Percentiles rank a stretch among this genome's conserved stretches.
Conservation (phyloP, 1,284 basidiomycete species). For the Polyporus tsugae region DNA sequence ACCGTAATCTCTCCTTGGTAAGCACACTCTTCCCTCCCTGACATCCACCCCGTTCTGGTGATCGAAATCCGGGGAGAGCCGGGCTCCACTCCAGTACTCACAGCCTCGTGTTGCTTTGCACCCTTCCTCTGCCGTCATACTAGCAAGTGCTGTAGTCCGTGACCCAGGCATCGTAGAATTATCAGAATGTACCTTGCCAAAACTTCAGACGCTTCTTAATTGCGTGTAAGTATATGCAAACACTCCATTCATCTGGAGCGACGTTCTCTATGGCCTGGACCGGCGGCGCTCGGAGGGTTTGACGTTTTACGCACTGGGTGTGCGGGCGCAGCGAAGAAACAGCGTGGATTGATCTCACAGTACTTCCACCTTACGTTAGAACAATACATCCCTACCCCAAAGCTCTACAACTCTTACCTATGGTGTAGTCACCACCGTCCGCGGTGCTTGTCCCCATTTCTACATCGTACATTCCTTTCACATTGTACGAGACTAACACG, state of each 20-base stretch:
- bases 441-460: background rate
- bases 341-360: background rate
- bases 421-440: background rate
- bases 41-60: background rate
- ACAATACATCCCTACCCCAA: conserved; percentile 1
- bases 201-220: background rate
- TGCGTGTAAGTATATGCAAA: background rate
- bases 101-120: background rate
- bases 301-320: background rate
- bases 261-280: background rate
- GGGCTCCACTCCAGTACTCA: background rate
- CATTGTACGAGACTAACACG: conserved; percentile 8
- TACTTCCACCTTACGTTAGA: conserved; percentile 8
- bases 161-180: background rate
- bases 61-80: background rate
- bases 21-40: background rate
- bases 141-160: background rate
- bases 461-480: conserved; percentile 1
- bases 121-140: background rate
- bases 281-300: background rate
- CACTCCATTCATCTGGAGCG: background rate
- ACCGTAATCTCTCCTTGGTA: background rate
- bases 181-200: background rate
- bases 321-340: background rate
- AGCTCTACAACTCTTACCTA: conserved; percentile 9